Percentiles rank a stretch among this genome's conserved stretches.
Evolutionary conservation across 306 rosid genomes (phyloP).

Genomic region (Macrotyloma uniflorum): DNA sequence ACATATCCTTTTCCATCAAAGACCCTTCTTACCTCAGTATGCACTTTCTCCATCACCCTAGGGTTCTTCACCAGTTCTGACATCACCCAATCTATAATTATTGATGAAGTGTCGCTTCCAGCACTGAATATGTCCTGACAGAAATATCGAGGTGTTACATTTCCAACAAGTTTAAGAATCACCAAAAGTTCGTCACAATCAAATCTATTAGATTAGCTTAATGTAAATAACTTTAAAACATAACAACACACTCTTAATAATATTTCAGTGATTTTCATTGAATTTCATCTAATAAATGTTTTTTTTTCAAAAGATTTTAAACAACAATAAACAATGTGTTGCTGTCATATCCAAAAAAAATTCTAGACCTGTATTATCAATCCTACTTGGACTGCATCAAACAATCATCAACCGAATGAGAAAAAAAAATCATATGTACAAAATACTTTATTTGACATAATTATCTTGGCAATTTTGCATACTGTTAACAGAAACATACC

Average conservation of each 20-base stretch:
- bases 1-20: slow-evolving; percentile 28
- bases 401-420: not conserved
- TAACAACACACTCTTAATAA: too few relatives aligned
- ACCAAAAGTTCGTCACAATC: not conserved
- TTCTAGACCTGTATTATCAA: not conserved
- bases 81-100: slow-evolving; percentile 40
- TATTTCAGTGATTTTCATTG: too few relatives aligned
- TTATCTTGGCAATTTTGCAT: not conserved
- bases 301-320: too few relatives aligned
- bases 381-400: not conserved
- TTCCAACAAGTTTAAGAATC: not conserved
- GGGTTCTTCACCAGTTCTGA: slow-evolving; percentile 47
- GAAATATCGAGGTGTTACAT: not conserved
- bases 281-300: too few relatives aligned
- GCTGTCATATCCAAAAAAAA: not conserved
- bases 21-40: slow-evolving; percentile 42
- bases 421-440: not conserved
- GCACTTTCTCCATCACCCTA: slow-evolving; percentile 36
- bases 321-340: not conserved
- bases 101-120: slow-evolving; percentile 38
- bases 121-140: slow-evolving; percentile 44
- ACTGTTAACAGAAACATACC: slow-evolving; percentile 17
- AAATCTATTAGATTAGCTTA: not conserved
- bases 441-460: not conserved
- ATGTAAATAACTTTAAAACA: not conserved